These are phyloP conservation scores for Saccharum hybrid DNA, from an alignment of 202 grass and related monocot species.

Conservation along the genomic window DNA sequence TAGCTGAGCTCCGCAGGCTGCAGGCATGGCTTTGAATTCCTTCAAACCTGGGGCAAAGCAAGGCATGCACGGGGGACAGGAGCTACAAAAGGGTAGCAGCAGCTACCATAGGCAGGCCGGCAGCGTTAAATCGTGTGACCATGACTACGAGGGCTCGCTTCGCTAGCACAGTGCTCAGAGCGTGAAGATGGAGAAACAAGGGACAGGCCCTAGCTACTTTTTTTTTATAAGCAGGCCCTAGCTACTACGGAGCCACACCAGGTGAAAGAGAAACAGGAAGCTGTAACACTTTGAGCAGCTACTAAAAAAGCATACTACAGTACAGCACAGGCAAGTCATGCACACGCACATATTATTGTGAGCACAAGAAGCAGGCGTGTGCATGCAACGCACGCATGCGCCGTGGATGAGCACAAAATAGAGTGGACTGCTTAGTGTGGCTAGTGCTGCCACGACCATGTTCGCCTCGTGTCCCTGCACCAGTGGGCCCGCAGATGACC, in stretches of 20 bases:
- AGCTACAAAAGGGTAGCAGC: conserved; percentile 46
- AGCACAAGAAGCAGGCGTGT: not conserved
- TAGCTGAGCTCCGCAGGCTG: not conserved
- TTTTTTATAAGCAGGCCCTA: no score
- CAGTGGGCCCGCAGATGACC: not conserved
- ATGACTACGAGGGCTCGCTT: conserved; percentile 39
- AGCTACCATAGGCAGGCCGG: conserved; percentile 37
- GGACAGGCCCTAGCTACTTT: no score
- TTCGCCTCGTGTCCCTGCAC: not conserved
- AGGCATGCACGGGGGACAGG: conserved; percentile 26
- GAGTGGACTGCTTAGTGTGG: not conserved
- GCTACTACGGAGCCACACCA: no score
- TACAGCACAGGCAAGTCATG: not conserved
- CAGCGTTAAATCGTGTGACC: conserved; percentile 53
- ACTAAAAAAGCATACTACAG: not conserved
- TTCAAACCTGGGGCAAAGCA: conserved; percentile 31
- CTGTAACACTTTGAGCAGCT: not conserved
- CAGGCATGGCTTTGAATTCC: conserved; percentile 32
- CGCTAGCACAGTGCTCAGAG: not conserved
- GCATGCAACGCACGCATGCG: not conserved
- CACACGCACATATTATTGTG: not conserved
- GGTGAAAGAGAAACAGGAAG: not conserved
- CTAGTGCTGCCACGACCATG: not conserved
- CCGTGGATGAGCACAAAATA: not conserved
- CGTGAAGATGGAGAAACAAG: no score